A percentile compares a stretch with the other conserved stretches of the same genome.
phyloP scores from a whole-genome alignment of 176 grass and related monocot species.

The Raddia guianensis region DNA sequence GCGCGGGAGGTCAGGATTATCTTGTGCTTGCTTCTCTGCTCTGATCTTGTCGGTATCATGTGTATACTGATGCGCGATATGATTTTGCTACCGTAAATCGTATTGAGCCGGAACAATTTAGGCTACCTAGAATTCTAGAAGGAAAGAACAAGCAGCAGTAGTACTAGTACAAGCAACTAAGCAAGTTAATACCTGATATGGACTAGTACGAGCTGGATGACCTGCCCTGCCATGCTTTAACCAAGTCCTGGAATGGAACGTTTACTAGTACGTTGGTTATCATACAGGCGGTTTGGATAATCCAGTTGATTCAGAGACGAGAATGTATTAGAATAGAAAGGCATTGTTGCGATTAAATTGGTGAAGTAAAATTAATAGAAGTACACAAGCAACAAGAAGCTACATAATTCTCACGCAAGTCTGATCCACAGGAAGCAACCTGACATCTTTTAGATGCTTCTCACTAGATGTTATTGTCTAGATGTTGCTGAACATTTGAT shows the following conservation, averaged over 20 bases:
- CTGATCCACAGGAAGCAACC: neutral
- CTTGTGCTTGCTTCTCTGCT: slow-evolving; percentile 1
- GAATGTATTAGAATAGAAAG: neutral
- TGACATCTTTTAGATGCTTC: neutral
- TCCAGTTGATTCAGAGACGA: slow-evolving; percentile 23
- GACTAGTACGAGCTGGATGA: neutral
- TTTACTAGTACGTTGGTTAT: neutral
- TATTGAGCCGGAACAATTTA: neutral
- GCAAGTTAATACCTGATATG: neutral
- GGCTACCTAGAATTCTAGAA: neutral
- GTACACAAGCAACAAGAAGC: neutral
- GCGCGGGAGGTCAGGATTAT: slow-evolving; percentile 61
- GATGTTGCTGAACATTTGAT: slow-evolving; percentile 23
- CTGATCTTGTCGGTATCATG: slow-evolving; percentile 18
- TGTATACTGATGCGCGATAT: neutral
- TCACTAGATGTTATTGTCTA: neutral
- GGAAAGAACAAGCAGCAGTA: neutral
- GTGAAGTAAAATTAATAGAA: neutral
- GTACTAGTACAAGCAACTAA: neutral
- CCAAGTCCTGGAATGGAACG: neutral
- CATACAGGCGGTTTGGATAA: neutral
- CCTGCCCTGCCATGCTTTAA: neutral
- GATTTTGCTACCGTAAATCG: neutral
- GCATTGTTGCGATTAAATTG: neutral
- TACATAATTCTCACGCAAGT: neutral